A percentile compares a stretch with the other conserved stretches of the same genome.
Evolutionary conservation across 495 filamentous ascomycete species (phyloP).

Genomic region (Friedmanniomyces simplex): DNA sequence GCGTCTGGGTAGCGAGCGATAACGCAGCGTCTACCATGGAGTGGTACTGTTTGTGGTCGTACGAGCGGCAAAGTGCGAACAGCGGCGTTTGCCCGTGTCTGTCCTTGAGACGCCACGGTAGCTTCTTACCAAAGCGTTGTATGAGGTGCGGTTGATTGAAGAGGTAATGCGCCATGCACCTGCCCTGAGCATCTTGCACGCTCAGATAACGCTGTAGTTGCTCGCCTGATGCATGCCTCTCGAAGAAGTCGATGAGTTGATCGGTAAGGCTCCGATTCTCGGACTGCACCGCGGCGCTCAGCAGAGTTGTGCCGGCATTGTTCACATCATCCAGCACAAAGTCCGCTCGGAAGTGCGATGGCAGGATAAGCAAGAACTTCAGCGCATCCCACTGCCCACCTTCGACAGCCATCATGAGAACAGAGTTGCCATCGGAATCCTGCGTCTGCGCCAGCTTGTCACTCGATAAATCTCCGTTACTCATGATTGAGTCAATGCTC

Average conservation of each 20-base stretch:
- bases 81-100: conserved; percentile 94
- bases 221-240: conserved; percentile 40
- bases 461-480: conserved; percentile 63
- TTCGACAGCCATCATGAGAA: conserved; percentile 95
- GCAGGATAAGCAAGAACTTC: conserved; percentile 64
- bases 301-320: conserved; percentile 75
- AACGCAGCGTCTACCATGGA: conserved; percentile 76
- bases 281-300: conserved; percentile 90
- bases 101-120: conserved; percentile 86
- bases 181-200: conserved; percentile 69
- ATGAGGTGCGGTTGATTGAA: conserved; percentile 84
- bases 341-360: conserved; percentile 58
- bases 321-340: conserved; percentile 72
- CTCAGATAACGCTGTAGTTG: conserved; percentile 55
- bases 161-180: conserved; percentile 89
- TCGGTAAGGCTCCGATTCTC: conserved; percentile 66
- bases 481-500: conserved; percentile 52
- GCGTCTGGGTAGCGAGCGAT: conserved; percentile 58
- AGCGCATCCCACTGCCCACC: conserved; percentile 57
- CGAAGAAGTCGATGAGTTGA: conserved; percentile 58
- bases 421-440: conserved; percentile 66
- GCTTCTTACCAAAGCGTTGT: conserved; percentile 54
- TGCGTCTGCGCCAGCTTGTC: conserved; percentile 74
- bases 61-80: conserved; percentile 87
- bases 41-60: conserved; percentile 81